phyloP scores from a whole-genome alignment of 2,329 filamentous ascomycete genomes.

The Aspergillus jensenii region DNA sequence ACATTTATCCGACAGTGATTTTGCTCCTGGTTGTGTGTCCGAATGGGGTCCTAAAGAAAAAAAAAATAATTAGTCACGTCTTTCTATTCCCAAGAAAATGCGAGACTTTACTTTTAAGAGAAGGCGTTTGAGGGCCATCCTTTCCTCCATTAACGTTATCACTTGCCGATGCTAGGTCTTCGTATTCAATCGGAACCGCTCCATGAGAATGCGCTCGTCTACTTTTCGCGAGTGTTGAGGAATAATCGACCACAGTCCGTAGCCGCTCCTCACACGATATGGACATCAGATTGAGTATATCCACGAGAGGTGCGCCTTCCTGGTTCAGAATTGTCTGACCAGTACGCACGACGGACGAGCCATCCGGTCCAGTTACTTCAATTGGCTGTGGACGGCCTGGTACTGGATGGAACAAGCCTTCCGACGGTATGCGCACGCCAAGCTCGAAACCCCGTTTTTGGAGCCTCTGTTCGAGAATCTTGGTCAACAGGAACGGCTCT shows the following conservation, averaged over 20 bases:
- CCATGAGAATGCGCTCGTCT: conserved; percentile 80
- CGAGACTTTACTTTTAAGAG: conserved; percentile 39
- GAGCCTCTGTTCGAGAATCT: conserved; percentile 54
- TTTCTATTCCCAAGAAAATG: neutral
- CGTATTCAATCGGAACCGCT: conserved; percentile 72
- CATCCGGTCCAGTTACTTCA: conserved; percentile 61
- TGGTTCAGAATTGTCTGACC: conserved; percentile 74
- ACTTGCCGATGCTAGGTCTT: conserved; percentile 60
- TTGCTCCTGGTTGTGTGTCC: conserved; percentile 42
- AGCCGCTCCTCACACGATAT: conserved; percentile 79
- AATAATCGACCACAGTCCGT: conserved; percentile 73
- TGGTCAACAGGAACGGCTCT: conserved; percentile 70
- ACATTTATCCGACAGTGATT: conserved; percentile 51
- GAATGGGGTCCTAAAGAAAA: conserved; percentile 34
- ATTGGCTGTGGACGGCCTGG: conserved; percentile 44
- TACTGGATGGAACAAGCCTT: conserved; percentile 52
- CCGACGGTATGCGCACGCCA: conserved; percentile 59
- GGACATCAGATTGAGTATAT: conserved; percentile 79
- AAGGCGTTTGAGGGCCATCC: conserved; percentile 32
- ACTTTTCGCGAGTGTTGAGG: conserved; percentile 66
- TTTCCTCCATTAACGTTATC: conserved; percentile 36
- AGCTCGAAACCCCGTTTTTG: conserved; percentile 60
- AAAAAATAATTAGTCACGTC: conserved; percentile 14
- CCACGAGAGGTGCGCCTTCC: conserved; percentile 65
- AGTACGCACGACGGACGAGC: conserved; percentile 60